Evolutionary conservation across 2,329 filamentous ascomycete species (phyloP).

Genomic region (Stromatinia cepivora): DNA sequence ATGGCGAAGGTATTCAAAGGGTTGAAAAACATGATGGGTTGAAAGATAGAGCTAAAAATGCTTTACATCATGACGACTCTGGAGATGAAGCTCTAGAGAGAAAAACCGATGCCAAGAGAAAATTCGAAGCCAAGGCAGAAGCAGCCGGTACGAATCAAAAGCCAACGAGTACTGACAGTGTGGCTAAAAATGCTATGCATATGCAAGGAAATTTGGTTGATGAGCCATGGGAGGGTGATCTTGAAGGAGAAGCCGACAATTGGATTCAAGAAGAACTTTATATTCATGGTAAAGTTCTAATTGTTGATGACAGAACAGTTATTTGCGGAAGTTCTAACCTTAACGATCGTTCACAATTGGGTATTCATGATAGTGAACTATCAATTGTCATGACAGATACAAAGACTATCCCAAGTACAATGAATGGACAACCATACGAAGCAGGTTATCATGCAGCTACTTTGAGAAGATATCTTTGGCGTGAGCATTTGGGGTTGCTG

Average conservation of each 20-base stretch:
- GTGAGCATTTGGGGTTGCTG: conserved; percentile 84
- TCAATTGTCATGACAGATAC: conserved; percentile 88
- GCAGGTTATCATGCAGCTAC: conserved; percentile 82
- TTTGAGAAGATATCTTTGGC: conserved; percentile 79
- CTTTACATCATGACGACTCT: conserved; percentile 39
- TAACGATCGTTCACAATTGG: conserved; percentile 86
- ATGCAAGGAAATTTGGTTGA: conserved; percentile 62
- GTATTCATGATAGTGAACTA: conserved; percentile 87
- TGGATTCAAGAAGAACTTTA: conserved; percentile 97
- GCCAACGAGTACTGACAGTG: conserved; percentile 45
- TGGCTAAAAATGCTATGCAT: conserved; percentile 82
- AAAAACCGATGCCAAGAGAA: conserved; percentile 50
- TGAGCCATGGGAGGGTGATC: conserved; percentile 73
- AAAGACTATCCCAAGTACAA: conserved; percentile 65
- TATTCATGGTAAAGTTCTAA: conserved; percentile 87
- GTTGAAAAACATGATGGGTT: conserved; percentile 48
- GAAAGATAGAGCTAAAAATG: conserved; percentile 47
- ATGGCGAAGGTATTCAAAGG: conserved; percentile 51
- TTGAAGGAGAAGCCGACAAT: conserved; percentile 76
- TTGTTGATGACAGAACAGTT: conserved; percentile 82
- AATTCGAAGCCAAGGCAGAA: conserved; percentile 52
- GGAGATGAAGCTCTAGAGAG: conserved; percentile 44
- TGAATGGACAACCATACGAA: conserved; percentile 76
- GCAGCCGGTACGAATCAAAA: conserved; percentile 37
- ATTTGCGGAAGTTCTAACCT: conserved; percentile 88